Conservation (phyloP, 441 rosid species). For the Kokia cookei region DNA sequence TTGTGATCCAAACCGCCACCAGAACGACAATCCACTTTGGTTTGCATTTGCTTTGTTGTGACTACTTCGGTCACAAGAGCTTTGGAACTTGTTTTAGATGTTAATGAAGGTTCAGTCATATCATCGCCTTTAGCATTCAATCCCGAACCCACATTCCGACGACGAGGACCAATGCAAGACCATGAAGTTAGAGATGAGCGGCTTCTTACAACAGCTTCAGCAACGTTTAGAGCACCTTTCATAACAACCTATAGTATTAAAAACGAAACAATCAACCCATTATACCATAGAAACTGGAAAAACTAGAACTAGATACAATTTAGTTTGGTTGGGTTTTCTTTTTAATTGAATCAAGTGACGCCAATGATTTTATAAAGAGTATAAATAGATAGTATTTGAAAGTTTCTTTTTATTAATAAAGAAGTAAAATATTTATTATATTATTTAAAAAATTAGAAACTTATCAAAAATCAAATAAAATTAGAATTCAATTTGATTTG, state of each 20-base stretch:
- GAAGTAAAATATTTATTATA: not conserved
- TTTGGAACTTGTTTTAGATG: constrained; percentile 40
- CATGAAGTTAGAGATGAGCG: constrained; percentile 77
- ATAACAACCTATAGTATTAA: constrained; percentile 62
- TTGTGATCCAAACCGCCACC: constrained; percentile 45
- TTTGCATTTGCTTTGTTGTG: constrained; percentile 21
- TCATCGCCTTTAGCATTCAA: constrained; percentile 39
- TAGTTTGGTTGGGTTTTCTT: not conserved
- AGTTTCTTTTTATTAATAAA: not conserved
- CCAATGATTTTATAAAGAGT: no score
- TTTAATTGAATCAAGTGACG: no score
- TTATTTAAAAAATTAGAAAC: not conserved
- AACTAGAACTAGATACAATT: not conserved
- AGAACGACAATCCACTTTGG: constrained; percentile 33
- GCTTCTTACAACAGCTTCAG: constrained; percentile 81
- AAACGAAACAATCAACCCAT: not conserved
- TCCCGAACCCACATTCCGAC: constrained; percentile 43
- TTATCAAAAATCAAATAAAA: not conserved
- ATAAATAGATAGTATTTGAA: not conserved
- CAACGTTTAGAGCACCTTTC: constrained; percentile 87
- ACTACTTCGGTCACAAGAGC: constrained; percentile 28
- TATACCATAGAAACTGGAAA: not conserved
- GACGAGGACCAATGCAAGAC: constrained; percentile 91
- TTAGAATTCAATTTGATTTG: not conserved
- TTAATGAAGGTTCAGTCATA: constrained; percentile 40